These are phyloP conservation scores for Zasmidium cellare DNA, from an alignment of 2,329 filamentous ascomycete species.

Conservation along the genomic window DNA sequence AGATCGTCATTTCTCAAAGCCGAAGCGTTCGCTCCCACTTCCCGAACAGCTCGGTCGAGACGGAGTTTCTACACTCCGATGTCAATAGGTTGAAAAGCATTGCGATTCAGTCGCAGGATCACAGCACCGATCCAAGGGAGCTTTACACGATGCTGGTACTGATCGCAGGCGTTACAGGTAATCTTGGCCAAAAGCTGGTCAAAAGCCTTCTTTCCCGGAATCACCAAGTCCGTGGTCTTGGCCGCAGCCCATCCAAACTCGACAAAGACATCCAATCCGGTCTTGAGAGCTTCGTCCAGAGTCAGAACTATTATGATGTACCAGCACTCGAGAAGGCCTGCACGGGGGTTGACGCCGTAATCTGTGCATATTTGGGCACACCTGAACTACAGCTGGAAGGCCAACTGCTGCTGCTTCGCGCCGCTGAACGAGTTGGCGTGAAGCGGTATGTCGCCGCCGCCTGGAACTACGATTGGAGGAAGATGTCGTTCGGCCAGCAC, in stretches of 20 bases:
- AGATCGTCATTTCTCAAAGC: background rate
- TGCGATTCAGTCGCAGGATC: background rate
- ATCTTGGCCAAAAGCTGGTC: constrained; percentile 13
- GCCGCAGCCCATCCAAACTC: constrained; percentile 54
- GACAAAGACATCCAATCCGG: constrained; percentile 30
- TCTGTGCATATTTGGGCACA: constrained; percentile 12
- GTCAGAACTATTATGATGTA: constrained; percentile 11
- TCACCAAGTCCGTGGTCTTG: constrained; percentile 28
- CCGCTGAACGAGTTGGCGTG: constrained; percentile 13
- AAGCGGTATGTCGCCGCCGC: constrained; percentile 7
- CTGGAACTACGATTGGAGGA: constrained; percentile 15
- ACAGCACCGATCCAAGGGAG: background rate
- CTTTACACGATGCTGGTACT: background rate
- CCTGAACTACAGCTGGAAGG: constrained; percentile 15
- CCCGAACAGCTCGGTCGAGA: no score
- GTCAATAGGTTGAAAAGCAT: background rate
- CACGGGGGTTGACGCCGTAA: constrained; percentile 10
- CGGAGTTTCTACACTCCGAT: background rate
- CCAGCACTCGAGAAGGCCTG: constrained; percentile 11
- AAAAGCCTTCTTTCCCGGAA: constrained; percentile 36
- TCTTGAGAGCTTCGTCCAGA: constrained; percentile 12
- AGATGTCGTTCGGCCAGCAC: constrained; percentile 9
- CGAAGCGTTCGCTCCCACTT: no score
- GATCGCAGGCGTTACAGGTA: background rate
- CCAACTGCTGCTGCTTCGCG: constrained; percentile 11